Conservation (phyloP, 139 green algal genomes). For the Desmodesmus armatus region DNA sequence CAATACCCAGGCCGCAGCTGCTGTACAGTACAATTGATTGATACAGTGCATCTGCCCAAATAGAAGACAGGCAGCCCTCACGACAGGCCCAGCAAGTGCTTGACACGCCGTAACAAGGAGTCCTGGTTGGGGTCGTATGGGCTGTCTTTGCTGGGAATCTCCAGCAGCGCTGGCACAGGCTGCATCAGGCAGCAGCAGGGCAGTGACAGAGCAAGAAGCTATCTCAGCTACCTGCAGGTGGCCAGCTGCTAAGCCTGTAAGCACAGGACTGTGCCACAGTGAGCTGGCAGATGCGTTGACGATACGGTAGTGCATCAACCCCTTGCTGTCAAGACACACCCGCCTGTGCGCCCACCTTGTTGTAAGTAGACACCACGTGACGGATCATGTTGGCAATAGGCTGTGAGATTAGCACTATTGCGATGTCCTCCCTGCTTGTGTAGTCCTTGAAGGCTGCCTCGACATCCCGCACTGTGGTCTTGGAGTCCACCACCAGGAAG, state of each 20-base stretch:
- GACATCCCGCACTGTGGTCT: slow-evolving; percentile 85
- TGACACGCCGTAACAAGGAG: slow-evolving; percentile 90
- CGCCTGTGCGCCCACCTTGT: slow-evolving; percentile 77
- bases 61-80: too few relatives aligned
- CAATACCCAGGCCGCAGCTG: too few relatives aligned
- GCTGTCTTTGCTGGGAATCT: slow-evolving; percentile 95
- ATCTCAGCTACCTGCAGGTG: not conserved
- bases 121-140: slow-evolving; percentile 97
- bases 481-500: slow-evolving; percentile 96
- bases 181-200: slow-evolving; percentile 44
- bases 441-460: slow-evolving; percentile 97
- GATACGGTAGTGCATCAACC: too few relatives aligned
- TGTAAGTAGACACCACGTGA: slow-evolving; percentile 84
- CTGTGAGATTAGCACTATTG: slow-evolving; percentile 97
- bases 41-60: too few relatives aligned
- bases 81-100: slow-evolving; percentile 87
- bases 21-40: too few relatives aligned
- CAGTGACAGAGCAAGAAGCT: not conserved
- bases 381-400: slow-evolving; percentile 90
- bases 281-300: too few relatives aligned
- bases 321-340: too few relatives aligned
- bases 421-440: slow-evolving; percentile 91
- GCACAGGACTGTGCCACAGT: too few relatives aligned
- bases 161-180: slow-evolving; percentile 93
- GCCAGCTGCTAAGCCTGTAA: too few relatives aligned